These are phyloP conservation scores for Capronia epimyces DNA, from an alignment of 2,329 filamentous ascomycete genomes.

Conservation along the genomic window DNA sequence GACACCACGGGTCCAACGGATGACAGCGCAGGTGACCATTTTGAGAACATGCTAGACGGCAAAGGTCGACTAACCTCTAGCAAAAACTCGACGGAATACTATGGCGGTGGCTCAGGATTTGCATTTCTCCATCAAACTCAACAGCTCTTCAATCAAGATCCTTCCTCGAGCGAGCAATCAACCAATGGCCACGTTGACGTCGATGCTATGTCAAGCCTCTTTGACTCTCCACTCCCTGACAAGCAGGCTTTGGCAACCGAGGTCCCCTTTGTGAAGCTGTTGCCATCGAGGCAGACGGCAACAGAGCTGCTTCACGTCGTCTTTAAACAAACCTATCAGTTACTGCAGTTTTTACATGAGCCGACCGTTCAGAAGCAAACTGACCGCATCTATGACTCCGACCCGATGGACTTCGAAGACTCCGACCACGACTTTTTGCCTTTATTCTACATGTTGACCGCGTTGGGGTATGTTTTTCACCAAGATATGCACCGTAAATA, in stretches of 20 bases:
- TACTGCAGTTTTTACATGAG: slow-evolving; percentile 21
- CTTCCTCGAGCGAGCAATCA: not conserved
- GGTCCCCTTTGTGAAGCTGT: slow-evolving; percentile 8
- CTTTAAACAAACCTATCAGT: slow-evolving; percentile 16
- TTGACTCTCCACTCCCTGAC: slow-evolving; percentile 21
- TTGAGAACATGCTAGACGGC: slow-evolving; percentile 25
- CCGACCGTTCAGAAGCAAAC: slow-evolving; percentile 15
- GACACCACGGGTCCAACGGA: slow-evolving; percentile 7
- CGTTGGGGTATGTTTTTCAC: slow-evolving; percentile 21
- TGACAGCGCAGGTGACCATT: slow-evolving; percentile 9
- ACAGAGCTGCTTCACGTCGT: slow-evolving; percentile 12
- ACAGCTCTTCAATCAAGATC: slow-evolving; percentile 15
- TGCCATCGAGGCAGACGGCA: slow-evolving; percentile 18
- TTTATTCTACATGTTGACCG: slow-evolving; percentile 18
- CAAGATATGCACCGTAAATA: slow-evolving; percentile 15
- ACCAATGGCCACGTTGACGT: not conserved
- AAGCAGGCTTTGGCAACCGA: slow-evolving; percentile 10
- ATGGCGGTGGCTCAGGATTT: slow-evolving; percentile 21
- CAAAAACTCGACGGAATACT: slow-evolving; percentile 15
- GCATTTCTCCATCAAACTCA: slow-evolving; percentile 21
- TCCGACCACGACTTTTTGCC: slow-evolving; percentile 21
- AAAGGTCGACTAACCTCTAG: slow-evolving; percentile 13
- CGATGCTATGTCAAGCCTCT: slow-evolving; percentile 16
- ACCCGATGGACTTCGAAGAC: slow-evolving; percentile 19
- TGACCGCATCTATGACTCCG: slow-evolving; percentile 20